These are phyloP conservation scores for Cicer yamashitae DNA, from an alignment of 306 rosid species.

Conservation along the genomic window DNA sequence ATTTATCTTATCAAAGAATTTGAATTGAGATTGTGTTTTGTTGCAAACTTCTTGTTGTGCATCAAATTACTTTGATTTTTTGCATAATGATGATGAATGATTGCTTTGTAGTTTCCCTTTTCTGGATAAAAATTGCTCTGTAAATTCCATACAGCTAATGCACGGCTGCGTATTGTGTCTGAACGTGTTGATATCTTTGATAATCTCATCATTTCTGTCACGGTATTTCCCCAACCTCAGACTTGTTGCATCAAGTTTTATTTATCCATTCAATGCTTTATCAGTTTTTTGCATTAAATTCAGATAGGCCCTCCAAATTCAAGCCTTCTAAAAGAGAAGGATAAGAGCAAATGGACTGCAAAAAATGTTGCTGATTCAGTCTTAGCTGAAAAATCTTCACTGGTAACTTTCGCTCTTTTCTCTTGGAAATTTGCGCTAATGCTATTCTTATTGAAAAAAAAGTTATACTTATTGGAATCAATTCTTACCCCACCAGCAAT, in stretches of 20 bases:
- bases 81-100: constrained; percentile 25
- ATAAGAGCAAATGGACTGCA: constrained; percentile 88
- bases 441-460: constrained; percentile 29
- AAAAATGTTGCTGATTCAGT: constrained; percentile 96
- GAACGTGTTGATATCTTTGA: constrained; percentile 89
- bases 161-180: constrained; percentile 91
- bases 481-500: background rate
- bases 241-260: constrained; percentile 30
- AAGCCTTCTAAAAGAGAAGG: constrained; percentile 65
- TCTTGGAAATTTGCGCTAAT: constrained; percentile 8
- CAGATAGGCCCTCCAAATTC: constrained; percentile 97
- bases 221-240: constrained; percentile 62
- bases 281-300: constrained; percentile 53
- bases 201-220: constrained; percentile 84
- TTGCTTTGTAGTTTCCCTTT: constrained; percentile 39
- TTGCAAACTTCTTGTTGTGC: constrained; percentile 15
- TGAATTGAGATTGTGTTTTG: constrained; percentile 22
- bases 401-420: constrained; percentile 59
- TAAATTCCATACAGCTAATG: constrained; percentile 72
- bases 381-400: constrained; percentile 86
- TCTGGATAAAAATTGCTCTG: constrained; percentile 34
- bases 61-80: background rate
- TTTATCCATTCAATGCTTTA: constrained; percentile 38
- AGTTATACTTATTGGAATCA: background rate
- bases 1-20: constrained; percentile 11